Percentiles rank a stretch among this genome's conserved stretches.
These are phyloP conservation scores for Toxicodendron radicans DNA, from an alignment of 345 rosid species.

Conservation along the genomic window DNA sequence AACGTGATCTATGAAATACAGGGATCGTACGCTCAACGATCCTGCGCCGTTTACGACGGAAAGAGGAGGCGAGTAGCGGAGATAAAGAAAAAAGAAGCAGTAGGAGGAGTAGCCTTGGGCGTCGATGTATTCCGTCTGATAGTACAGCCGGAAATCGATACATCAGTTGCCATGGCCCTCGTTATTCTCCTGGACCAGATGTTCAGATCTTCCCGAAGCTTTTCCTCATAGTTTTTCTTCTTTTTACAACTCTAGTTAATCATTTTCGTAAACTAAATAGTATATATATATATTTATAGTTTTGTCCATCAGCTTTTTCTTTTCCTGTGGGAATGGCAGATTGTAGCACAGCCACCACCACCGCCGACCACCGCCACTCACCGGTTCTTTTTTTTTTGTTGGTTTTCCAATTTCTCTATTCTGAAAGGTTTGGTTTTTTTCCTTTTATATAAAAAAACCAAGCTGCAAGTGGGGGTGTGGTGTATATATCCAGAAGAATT, in stretches of 20 bases:
- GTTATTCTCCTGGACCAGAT: constrained; percentile 89
- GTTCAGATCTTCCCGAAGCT: constrained; percentile 64
- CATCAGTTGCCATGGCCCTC: constrained; percentile 69
- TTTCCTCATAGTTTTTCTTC: constrained; percentile 4
- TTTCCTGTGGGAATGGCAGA: background rate
- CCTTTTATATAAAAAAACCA: constrained; percentile 42
- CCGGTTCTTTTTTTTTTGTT: background rate
- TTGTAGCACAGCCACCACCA: background rate
- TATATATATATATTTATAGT: no score
- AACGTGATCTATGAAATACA: constrained; percentile 60
- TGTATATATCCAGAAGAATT: background rate
- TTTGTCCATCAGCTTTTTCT: constrained; percentile 26
- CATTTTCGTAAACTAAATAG: no score
- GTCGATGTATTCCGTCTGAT: constrained; percentile 71
- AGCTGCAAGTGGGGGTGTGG: constrained; percentile 25
- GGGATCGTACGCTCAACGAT: constrained; percentile 69
- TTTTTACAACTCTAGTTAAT: no score
- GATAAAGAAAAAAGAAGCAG: constrained; percentile 62
- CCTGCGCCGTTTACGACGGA: constrained; percentile 66
- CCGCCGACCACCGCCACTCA: background rate
- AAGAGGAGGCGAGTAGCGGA: constrained; percentile 57
- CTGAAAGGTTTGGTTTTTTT: constrained; percentile 41
- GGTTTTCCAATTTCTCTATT: background rate
- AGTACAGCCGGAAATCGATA: constrained; percentile 63
- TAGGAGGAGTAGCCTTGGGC: constrained; percentile 65